phyloP scores from a whole-genome alignment of 352 stramenopile species.

The Phytophthora pistaciae region DNA sequence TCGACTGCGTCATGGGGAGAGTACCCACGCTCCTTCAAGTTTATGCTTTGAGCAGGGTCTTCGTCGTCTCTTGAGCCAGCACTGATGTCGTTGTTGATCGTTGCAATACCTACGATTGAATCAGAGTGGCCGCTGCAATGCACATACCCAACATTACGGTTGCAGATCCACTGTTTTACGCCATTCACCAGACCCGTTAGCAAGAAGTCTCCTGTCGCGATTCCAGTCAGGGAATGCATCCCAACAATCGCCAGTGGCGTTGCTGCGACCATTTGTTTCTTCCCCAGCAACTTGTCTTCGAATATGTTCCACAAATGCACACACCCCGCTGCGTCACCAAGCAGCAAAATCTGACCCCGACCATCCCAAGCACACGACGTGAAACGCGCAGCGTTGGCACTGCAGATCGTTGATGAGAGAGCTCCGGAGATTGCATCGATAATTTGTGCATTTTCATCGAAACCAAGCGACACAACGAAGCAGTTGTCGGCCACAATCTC shows the following conservation, averaged over 20 bases:
- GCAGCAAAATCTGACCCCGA: constrained; percentile 53
- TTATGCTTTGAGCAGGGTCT: neutral
- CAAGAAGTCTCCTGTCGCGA: constrained; percentile 44
- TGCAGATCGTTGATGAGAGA: constrained; percentile 66
- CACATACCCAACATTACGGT: constrained; percentile 67
- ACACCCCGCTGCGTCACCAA: constrained; percentile 58
- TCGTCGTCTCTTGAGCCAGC: constrained; percentile 27
- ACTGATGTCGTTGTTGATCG: constrained; percentile 38
- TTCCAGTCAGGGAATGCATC: constrained; percentile 16
- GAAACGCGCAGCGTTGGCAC: constrained; percentile 56
- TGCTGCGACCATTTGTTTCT: constrained; percentile 36
- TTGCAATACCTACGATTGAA: constrained; percentile 51
- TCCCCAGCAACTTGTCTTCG: constrained; percentile 66
- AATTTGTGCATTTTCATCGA: constrained; percentile 78
- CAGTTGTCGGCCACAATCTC: constrained; percentile 71
- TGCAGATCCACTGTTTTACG: constrained; percentile 70
- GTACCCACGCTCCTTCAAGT: neutral
- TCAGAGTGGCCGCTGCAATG: constrained; percentile 65
- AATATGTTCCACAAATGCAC: constrained; percentile 78
- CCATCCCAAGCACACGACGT: constrained; percentile 73
- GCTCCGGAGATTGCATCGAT: constrained; percentile 71
- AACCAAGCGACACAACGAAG: constrained; percentile 79
- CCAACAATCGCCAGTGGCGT: constrained; percentile 25
- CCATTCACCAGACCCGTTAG: constrained; percentile 49
- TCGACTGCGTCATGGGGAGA: neutral